Evolutionary conservation across 148 eudicot genomes (phyloP), one percentile per base, ranked within the genome.

Genomic region (Chenopodium formosanum): DNA sequence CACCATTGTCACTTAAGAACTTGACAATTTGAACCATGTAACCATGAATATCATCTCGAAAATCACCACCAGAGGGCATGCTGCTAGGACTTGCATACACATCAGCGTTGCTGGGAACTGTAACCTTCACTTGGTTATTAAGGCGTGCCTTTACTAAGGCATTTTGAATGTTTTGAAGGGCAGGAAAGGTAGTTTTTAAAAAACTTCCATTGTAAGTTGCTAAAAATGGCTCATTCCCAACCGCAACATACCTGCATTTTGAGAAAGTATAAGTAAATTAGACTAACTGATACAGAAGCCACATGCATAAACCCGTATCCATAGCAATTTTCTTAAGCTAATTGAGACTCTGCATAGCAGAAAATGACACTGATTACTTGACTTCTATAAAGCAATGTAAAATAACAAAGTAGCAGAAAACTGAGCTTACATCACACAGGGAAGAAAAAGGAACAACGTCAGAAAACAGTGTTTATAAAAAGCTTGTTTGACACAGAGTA

Each of bases 221-320:
- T 83, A 95, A 87, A 87, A 91, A 92, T 1, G 98, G 98, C 86
- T 95, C 98, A 44, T 95, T 95, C 27, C 97, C 98, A 75, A 95
- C 98, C 17, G 98, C 98, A 81, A 95, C 93, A 77, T 95, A 95
- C 86, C 98, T 94, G 89, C 60, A 64, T 27, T 50, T 50, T 0
- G 2, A 53, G 19, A 1, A 67, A 32, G n/a, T 52, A 83, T 27
- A 73, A 72, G 50, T 1, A 63, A 27, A 17, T 81, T 34, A 81
- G 76, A 60, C 40, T 14, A 16, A 74, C 9, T 76, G 32, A 73
- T 9, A 2, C 0, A 77, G 60, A 53, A 80, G 1, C 25, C 46
- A 34, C 46, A 40, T 0, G 25, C 25, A 5, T 58, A 37, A 40
- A 10, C 29, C 79, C 9, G 1, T 62, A 11, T 9, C 23, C 29